Percentiles rank a stretch among this genome's conserved stretches.
These are phyloP conservation scores for Naegleria fowleri DNA, from an alignment of 208 protist species.

Conservation along the genomic window DNA sequence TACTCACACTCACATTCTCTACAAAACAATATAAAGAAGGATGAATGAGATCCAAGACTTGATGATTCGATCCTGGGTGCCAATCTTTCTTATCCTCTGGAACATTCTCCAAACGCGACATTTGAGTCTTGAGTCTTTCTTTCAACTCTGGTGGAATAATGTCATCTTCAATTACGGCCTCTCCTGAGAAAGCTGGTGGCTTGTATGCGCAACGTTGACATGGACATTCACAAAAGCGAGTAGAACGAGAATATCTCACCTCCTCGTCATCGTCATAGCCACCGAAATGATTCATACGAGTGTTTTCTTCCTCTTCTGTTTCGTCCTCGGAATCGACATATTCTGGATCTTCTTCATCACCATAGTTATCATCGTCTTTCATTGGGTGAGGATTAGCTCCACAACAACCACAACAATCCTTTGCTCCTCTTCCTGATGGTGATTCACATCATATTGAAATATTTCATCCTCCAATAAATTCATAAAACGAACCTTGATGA, in stretches of 20 bases:
- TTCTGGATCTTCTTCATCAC: neutral
- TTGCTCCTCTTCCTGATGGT: neutral
- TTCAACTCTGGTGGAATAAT: neutral
- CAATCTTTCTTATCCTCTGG: neutral
- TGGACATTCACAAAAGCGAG: neutral
- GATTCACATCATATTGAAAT: neutral
- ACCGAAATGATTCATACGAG: neutral
- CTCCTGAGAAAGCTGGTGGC: neutral
- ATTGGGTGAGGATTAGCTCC: neutral
- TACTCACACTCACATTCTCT: conserved; percentile 9
- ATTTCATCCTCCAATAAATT: no score
- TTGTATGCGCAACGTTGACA: neutral
- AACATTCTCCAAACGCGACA: neutral
- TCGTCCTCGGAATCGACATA: neutral
- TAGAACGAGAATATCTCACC: neutral
- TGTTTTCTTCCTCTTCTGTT: neutral
- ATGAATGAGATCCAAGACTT: conserved; percentile 51
- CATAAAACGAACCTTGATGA: neutral
- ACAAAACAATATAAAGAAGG: conserved; percentile 49
- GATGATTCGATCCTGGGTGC: neutral
- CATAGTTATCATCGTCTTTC: neutral
- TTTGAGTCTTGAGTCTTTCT: neutral
- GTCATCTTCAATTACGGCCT: neutral
- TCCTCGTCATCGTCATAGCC: neutral
- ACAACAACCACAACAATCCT: neutral